Evolutionary conservation across 2,329 filamentous ascomycete species (phyloP), one percentile per base, ranked within the genome.

Genomic region (Calonectria honghensis): DNA sequence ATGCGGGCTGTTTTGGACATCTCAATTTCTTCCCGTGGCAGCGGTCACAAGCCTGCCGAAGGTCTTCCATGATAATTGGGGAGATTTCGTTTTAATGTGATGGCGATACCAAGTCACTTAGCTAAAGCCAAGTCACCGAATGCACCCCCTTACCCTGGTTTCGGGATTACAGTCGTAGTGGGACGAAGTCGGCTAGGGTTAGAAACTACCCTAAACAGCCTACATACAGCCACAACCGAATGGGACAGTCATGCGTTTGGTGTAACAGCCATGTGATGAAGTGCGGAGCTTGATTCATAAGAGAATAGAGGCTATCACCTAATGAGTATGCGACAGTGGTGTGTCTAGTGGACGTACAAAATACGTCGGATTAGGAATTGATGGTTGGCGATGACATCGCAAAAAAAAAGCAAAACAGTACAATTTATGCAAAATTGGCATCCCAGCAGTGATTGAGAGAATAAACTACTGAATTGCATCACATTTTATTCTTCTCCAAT

Each of bases 1-100:
- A 82, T 0, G 84, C 84, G 0, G 82, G 73, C 35, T 83, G 81
- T 68, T 87, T 87, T 6, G 85, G 85, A 66, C 88, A 89, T 79
- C 84, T 84, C 16, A 89, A 81, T 78, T 89, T 89, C 50, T 89
- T 88, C 24, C 83, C 82, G 73, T 89, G 87, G 51, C 88, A 89
- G 51, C 88, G 81, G 78, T 87, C 86, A 73, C 86, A 88, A 18
- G 85, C 85, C 37, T 83, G 80, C 20, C 85, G 80, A 24, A 81
- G 81, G 18, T 81, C 78, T 59, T 78, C 45, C 75, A 81, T 82
- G 6, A 35, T 69, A 67, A 51, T 29, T 37, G 24, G 20, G 4
- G 5, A n/a, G 24, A 29, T 14, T 67, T 27, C 41, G 52, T 32
- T 41, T 32, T 32, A 9, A 41, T 51, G 45, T 39, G 45, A 37